phyloP scores from a whole-genome alignment of 768 basidiomycete genomes.

The Ephemerocybe angulata region DNA sequence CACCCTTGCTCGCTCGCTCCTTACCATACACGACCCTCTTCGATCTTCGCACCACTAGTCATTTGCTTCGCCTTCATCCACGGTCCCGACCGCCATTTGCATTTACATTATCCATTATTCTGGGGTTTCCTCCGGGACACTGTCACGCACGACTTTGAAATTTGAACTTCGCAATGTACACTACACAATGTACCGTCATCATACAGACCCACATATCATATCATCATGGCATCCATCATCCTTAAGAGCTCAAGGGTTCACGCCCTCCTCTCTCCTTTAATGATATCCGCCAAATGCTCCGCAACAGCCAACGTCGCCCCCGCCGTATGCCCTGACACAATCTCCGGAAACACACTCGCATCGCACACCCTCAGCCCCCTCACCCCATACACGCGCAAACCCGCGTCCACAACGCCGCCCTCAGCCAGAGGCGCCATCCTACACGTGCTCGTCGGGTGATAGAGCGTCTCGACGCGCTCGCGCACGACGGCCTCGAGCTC shows the following conservation, averaged over 20 bases:
- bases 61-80: no score
- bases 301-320: conserved; percentile 29
- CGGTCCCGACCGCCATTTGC: no score
- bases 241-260: not conserved
- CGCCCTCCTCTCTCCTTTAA: conserved; percentile 20
- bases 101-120: no score
- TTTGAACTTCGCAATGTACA: no score
- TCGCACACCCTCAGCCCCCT: conserved; percentile 34
- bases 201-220: no score
- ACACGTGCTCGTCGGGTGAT: conserved; percentile 44
- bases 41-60: no score
- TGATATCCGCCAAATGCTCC: conserved; percentile 29
- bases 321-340: conserved; percentile 21
- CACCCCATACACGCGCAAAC: conserved; percentile 42
- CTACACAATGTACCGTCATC: no score
- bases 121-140: no score
- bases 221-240: not conserved
- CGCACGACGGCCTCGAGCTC: conserved; percentile 37
- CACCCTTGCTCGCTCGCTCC: no score
- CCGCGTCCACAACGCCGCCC: conserved; percentile 42
- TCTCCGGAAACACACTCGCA: conserved; percentile 13
- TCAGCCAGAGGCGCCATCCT: conserved; percentile 40
- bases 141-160: no score
- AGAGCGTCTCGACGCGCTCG: conserved; percentile 42
- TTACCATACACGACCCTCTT: no score